Evolutionary conservation across 352 stramenopile species (phyloP).

Genomic region (Phytophthora sansomeana): DNA sequence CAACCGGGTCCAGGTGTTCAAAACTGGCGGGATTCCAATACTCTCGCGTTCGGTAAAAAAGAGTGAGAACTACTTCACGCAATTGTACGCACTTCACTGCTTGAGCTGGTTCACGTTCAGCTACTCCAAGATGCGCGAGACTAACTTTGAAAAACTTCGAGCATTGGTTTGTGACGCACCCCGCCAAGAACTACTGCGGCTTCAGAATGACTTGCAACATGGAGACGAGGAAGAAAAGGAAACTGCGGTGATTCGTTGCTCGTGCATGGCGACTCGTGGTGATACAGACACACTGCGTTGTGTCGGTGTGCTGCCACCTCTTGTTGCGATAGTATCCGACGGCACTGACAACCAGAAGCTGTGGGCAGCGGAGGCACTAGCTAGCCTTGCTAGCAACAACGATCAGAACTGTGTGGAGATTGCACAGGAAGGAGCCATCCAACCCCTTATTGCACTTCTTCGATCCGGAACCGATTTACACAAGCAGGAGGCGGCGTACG

Average conservation of each 20-base stretch:
- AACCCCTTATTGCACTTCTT: background rate
- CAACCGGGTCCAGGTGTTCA: constrained; percentile 12
- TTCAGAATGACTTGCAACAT: constrained; percentile 16
- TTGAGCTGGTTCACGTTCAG: constrained; percentile 35
- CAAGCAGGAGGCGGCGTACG: constrained; percentile 7
- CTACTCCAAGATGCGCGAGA: constrained; percentile 26
- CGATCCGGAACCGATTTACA: constrained; percentile 11
- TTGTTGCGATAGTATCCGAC: constrained; percentile 6
- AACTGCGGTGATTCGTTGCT: constrained; percentile 7
- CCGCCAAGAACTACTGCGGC: constrained; percentile 9
- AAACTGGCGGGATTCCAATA: constrained; percentile 11
- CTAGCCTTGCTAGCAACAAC: constrained; percentile 9
- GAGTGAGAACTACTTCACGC: constrained; percentile 2
- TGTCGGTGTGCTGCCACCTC: constrained; percentile 13
- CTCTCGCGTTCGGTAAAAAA: constrained; percentile 5
- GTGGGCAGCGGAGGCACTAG: constrained; percentile 17
- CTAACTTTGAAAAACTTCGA: constrained; percentile 15
- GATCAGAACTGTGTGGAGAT: constrained; percentile 9
- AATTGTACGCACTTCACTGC: constrained; percentile 30
- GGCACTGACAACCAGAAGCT: constrained; percentile 26
- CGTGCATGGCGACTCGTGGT: constrained; percentile 17
- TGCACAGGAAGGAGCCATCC: constrained; percentile 4
- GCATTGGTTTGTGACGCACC: constrained; percentile 13
- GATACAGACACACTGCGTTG: constrained; percentile 11
- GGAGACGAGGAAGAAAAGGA: constrained; percentile 14